These are phyloP conservation scores for Cryptosporidium ubiquitum DNA, from an alignment of 169 alveolate species.

Conservation along the genomic window DNA sequence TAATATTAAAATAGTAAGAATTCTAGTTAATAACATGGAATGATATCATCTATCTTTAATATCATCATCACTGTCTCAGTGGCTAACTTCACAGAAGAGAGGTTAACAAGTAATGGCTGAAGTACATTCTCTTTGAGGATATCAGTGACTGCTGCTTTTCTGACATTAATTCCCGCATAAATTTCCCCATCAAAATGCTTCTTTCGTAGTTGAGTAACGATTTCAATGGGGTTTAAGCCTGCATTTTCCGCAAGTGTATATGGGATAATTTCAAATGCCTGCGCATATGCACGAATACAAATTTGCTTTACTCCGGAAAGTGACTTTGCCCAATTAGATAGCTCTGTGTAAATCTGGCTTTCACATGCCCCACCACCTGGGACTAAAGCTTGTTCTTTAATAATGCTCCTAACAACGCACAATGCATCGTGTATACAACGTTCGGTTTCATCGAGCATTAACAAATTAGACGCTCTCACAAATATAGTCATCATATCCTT, in stretches of 20 bases:
- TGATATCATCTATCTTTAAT: constrained; percentile 98
- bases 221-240: constrained; percentile 96
- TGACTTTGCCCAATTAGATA: constrained; percentile 83
- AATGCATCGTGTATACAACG: constrained; percentile 98
- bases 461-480: constrained; percentile 94
- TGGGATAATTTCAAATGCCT: constrained; percentile 98
- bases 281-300: constrained; percentile 96
- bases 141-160: constrained; percentile 90
- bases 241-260: constrained; percentile 99
- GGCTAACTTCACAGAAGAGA: constrained; percentile 95
- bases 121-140: constrained; percentile 94
- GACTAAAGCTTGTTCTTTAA: constrained; percentile 94
- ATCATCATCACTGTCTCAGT: constrained; percentile 99
- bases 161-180: constrained; percentile 94
- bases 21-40: constrained; percentile 75
- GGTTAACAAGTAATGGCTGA: constrained; percentile 97
- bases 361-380: constrained; percentile 99
- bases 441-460: constrained; percentile 98
- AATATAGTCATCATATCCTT: constrained; percentile 95
- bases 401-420: constrained; percentile 97
- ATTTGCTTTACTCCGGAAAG: constrained; percentile 94
- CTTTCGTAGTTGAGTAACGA: constrained; percentile 95
- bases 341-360: constrained; percentile 89
- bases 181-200: constrained; percentile 92
- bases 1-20: not conserved